Evolutionary conservation across 768 basidiomycete species (phyloP).

Genomic region (Boletus rubescentipes): DNA sequence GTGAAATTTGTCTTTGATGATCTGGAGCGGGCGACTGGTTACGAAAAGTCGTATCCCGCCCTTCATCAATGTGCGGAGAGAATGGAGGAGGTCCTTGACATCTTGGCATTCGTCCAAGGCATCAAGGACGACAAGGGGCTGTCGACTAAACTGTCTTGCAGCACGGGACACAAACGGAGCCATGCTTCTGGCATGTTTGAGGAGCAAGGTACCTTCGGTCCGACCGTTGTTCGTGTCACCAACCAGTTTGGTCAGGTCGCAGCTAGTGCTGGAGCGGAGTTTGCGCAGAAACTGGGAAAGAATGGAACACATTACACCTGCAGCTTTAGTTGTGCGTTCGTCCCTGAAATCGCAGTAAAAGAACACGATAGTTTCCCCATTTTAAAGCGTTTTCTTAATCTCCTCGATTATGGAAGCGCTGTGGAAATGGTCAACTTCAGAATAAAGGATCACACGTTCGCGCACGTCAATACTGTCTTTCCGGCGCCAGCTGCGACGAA

Average conservation of each 20-base stretch:
- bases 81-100: not conserved
- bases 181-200: not conserved
- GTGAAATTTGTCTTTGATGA: slow-evolving; percentile 1
- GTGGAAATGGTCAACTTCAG: not conserved
- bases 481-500: slow-evolving; percentile 17
- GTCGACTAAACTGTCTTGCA: not conserved
- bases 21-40: slow-evolving; percentile 12
- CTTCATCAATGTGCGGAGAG: not conserved
- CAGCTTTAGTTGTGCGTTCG: not conserved
- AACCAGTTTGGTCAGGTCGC: not conserved
- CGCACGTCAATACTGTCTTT: slow-evolving; percentile 16
- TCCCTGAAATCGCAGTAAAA: slow-evolving; percentile 22
- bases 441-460: not conserved
- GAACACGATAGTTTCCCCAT: slow-evolving; percentile 2
- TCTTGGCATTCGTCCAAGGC: slow-evolving; percentile 20
- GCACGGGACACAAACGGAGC: not conserved
- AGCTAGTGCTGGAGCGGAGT: not conserved
- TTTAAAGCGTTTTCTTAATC: not conserved
- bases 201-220: not conserved
- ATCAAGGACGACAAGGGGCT: slow-evolving; percentile 12
- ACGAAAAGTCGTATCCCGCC: slow-evolving; percentile 9
- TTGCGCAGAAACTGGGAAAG: slow-evolving; percentile 15
- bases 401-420: not conserved
- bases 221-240: not conserved
- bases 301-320: slow-evolving; percentile 10